phyloP scores from a whole-genome alignment of 768 basidiomycete genomes.

The Termitomyces sp. region DNA sequence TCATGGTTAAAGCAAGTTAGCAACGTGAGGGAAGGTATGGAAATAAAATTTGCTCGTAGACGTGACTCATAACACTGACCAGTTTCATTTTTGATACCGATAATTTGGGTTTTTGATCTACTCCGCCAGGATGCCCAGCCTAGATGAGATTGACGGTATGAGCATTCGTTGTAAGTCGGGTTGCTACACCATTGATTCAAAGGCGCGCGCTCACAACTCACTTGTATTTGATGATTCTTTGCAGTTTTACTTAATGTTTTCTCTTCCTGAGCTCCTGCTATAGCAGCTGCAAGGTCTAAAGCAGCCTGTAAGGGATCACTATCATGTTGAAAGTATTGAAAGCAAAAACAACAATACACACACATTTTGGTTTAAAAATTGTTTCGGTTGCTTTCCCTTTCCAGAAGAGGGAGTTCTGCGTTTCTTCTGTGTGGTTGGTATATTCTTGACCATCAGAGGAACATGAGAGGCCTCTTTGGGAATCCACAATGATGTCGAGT shows the following conservation, averaged over 20 bases:
- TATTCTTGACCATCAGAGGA: not conserved
- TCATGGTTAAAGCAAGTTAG: not conserved
- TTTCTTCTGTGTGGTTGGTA: not conserved
- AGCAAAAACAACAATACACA: not conserved
- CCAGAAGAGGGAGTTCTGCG: not conserved
- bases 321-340: not conserved
- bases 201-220: not conserved
- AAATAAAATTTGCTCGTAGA: not conserved
- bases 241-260: conserved; percentile 1
- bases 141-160: not conserved
- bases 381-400: conserved; percentile 8
- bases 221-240: conserved; percentile 7
- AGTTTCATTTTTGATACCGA: conserved; percentile 12
- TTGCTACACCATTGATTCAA: not conserved
- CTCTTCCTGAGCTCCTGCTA: conserved; percentile 11
- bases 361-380: conserved; percentile 11
- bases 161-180: not conserved
- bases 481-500: not conserved
- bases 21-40: not conserved
- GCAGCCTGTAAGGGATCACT: not conserved
- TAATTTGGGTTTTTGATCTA: conserved; percentile 5
- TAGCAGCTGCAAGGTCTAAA: conserved; percentile 8
- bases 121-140: conserved; percentile 4
- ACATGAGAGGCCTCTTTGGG: not conserved
- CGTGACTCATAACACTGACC: not conserved